Base-by-base conservation (phyloP, 129 eudicot species). In the Heracleum sosnowskyi region DNA sequence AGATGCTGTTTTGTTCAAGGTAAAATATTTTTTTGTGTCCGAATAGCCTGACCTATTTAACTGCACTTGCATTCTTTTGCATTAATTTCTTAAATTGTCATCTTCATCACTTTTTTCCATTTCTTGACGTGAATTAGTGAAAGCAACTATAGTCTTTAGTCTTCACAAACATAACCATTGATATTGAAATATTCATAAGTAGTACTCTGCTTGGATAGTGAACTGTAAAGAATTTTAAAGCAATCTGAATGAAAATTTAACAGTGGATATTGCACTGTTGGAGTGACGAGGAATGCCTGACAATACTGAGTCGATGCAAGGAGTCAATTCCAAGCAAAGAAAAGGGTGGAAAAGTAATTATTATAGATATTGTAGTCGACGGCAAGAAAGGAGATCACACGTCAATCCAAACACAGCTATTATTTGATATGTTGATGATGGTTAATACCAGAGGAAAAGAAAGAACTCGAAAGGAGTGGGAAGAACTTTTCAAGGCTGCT, bases 401-500 rank as follows among this genome's bases (percentile, higher is more conserved):
- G 0, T 29, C 24, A 68, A 33, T 34, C 20, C 22, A 68, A 33
- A 68, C 73, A 31, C 73, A 68, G 16, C 73, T 68, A 4, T 16
- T 68, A 8, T 68, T 33, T 34, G 73, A 68, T 16, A 68, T 68
- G 73, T 33, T 68, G 40, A 68, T 68, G 73, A 68, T 68, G 73
- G 73, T 13, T 12, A 31, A 28, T 68, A 33, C 73, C 40, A 34
- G 73, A 10, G 41, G 73, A 68, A 68, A 68, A 33, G 73, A 68
- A 68, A 68, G 73, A 68, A 68, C 73, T 68, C 22, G 15, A 5
- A 68, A 33, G 39, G 73, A 68, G 3, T 68, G 73, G 73, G 40
- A 68, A 68, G 39, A 28, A 31, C 73, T 68, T 33, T 68, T 68
- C 40, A 68, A 68, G 40, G 37, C 73, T 68, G 73, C 73, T 68